Conservation (phyloP, 768 basidiomycete species). For the Collybiopsis confluens region DNA sequence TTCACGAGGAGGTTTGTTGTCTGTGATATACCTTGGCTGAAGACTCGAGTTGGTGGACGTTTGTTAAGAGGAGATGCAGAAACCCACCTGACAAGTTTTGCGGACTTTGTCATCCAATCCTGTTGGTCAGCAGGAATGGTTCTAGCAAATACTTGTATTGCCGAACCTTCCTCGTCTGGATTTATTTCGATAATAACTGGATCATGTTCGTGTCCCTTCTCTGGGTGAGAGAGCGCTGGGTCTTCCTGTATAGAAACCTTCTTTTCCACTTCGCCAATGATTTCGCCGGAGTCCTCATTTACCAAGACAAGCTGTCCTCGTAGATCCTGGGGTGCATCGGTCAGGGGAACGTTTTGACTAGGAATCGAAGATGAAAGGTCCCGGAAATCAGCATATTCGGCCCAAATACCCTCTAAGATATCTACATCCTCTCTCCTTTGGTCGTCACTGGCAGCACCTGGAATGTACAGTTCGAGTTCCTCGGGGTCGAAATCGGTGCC, state of each 20-base stretch:
- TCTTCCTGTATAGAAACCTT: conserved; percentile 56
- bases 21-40: conserved; percentile 62
- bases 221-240: conserved; percentile 34
- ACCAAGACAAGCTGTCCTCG: conserved; percentile 65
- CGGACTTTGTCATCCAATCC: conserved; percentile 64
- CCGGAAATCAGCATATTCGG: conserved; percentile 57
- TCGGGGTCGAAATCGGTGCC: conserved; percentile 31
- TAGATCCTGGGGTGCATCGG: conserved; percentile 24
- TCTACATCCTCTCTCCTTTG: conserved; percentile 51
- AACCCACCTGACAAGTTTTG: conserved; percentile 58
- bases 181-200: conserved; percentile 74
- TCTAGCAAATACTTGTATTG: conserved; percentile 53
- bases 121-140: conserved; percentile 63
- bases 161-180: conserved; percentile 37
- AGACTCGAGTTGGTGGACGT: background rate
- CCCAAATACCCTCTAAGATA: conserved; percentile 61
- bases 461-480: conserved; percentile 33
- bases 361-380: conserved; percentile 11
- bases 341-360: background rate
- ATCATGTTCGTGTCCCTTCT: conserved; percentile 48
- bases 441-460: conserved; percentile 21
- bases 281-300: conserved; percentile 67
- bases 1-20: conserved; percentile 61
- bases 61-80: background rate
- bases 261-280: conserved; percentile 66